A percentile compares a stretch with the other conserved stretches of the same genome.
Evolutionary conservation across 2,329 filamentous ascomycete species (phyloP).

Genomic region (Sclerotinia nivalis): DNA sequence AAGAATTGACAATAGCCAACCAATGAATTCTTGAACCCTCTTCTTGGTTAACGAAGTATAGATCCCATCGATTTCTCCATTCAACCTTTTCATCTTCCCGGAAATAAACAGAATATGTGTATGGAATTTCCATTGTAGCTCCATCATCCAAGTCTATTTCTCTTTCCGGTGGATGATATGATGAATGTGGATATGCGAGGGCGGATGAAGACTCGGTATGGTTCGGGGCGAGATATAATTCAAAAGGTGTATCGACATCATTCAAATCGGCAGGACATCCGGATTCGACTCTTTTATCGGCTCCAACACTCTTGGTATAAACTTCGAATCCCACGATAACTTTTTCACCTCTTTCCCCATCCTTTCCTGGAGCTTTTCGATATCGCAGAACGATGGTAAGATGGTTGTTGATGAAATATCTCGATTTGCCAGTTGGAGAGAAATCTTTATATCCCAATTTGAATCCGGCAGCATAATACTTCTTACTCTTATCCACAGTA

Average conservation of each 20-base stretch:
- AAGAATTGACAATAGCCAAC: constrained; percentile 83
- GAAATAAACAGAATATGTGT: constrained; percentile 89
- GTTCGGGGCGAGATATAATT: constrained; percentile 67
- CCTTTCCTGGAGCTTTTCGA: constrained; percentile 67
- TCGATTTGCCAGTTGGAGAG: constrained; percentile 57
- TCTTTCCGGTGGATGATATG: constrained; percentile 56
- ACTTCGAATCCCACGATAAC: constrained; percentile 88
- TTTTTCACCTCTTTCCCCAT: constrained; percentile 70
- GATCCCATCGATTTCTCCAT: constrained; percentile 83
- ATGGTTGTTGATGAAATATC: constrained; percentile 83
- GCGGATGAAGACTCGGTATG: constrained; percentile 50
- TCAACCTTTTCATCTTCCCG: constrained; percentile 78
- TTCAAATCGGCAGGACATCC: constrained; percentile 71
- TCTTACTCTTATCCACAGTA: constrained; percentile 77
- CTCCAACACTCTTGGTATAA: constrained; percentile 79
- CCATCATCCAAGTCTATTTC: constrained; percentile 62
- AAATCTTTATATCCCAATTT: constrained; percentile 79
- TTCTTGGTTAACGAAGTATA: constrained; percentile 87
- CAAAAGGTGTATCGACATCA: constrained; percentile 62
- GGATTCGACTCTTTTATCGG: constrained; percentile 56
- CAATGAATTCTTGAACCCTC: constrained; percentile 82
- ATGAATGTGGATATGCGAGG: constrained; percentile 57
- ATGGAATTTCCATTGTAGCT: constrained; percentile 71
- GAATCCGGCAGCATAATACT: constrained; percentile 89
- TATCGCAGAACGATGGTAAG: constrained; percentile 82